These are phyloP conservation scores for Elasticomyces elasticus DNA, from an alignment of 495 filamentous ascomycete genomes.

Conservation along the genomic window DNA sequence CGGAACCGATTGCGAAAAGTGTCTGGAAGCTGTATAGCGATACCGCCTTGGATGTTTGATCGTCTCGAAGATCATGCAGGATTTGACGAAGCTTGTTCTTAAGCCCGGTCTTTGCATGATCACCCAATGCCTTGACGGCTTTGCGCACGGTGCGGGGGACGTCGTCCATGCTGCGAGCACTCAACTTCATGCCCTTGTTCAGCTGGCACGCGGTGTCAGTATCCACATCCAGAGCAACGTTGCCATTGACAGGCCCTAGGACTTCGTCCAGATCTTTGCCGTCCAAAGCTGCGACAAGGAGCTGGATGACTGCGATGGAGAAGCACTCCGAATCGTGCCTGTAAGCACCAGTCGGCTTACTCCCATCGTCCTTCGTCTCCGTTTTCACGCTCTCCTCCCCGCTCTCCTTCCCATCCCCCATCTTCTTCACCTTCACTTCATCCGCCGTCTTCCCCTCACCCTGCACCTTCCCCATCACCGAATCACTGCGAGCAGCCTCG, in stretches of 20 bases:
- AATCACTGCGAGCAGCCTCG: too few species aligned
- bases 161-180: neutral
- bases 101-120: neutral
- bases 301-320: slow-evolving; percentile 10
- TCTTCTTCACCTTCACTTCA: neutral
- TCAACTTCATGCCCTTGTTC: neutral
- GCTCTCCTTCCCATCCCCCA: neutral
- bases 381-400: neutral
- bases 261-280: neutral
- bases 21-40: slow-evolving; percentile 11
- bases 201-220: neutral
- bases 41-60: neutral
- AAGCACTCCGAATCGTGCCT: slow-evolving; percentile 6
- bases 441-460: neutral
- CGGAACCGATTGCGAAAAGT: slow-evolving; percentile 3
- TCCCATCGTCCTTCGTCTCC: neutral
- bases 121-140: neutral
- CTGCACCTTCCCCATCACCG: neutral
- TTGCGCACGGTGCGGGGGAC: neutral
- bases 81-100: neutral
- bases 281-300: slow-evolving; percentile 3
- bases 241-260: neutral
- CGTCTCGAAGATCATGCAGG: neutral
- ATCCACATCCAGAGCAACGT: slow-evolving; percentile 1
- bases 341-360: neutral